phyloP scores from a whole-genome alignment of 768 basidiomycete genomes.

The Austroboletus festivus region DNA sequence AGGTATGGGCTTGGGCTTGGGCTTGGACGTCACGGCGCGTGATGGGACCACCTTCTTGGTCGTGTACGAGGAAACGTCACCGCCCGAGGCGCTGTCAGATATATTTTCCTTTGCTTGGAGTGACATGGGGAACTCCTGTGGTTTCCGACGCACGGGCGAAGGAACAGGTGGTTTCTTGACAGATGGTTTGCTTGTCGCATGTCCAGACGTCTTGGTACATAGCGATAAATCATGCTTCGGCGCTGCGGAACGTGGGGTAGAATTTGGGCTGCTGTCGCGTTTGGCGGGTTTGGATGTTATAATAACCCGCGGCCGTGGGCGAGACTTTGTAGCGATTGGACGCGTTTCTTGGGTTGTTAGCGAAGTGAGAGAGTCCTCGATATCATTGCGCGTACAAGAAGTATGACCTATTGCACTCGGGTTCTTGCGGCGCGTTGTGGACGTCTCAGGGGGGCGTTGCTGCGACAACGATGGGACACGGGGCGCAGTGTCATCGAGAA shows the following conservation, averaged over 20 bases:
- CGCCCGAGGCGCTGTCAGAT: slow-evolving; percentile 9
- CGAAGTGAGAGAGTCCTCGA: slow-evolving; percentile 3
- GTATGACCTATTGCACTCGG: neutral
- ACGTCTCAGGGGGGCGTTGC: neutral
- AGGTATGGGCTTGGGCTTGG: slow-evolving; percentile 6
- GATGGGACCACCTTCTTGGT: slow-evolving; percentile 11
- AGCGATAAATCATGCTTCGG: slow-evolving; percentile 3
- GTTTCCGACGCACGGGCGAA: slow-evolving; percentile 9
- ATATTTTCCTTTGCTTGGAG: slow-evolving; percentile 22
- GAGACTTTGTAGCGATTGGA: slow-evolving; percentile 3
- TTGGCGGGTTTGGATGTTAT: neutral
- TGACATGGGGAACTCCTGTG: slow-evolving; percentile 25
- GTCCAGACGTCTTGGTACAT: slow-evolving; percentile 3
- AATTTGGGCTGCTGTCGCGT: slow-evolving; percentile 12
- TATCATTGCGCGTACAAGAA: neutral
- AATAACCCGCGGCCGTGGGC: slow-evolving; percentile 14
- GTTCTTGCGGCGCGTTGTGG: slow-evolving; percentile 4
- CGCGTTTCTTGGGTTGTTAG: neutral
- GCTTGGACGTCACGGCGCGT: slow-evolving; percentile 1
- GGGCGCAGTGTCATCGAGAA: neutral
- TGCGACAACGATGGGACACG: slow-evolving; percentile 2
- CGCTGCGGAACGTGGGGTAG: slow-evolving; percentile 14
- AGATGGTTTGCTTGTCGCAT: neutral
- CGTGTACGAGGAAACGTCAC: slow-evolving; percentile 10
- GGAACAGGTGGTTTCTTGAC: slow-evolving; percentile 8